phyloP scores from a whole-genome alignment of 2,329 filamentous ascomycete genomes.

The Verticillium longisporum region DNA sequence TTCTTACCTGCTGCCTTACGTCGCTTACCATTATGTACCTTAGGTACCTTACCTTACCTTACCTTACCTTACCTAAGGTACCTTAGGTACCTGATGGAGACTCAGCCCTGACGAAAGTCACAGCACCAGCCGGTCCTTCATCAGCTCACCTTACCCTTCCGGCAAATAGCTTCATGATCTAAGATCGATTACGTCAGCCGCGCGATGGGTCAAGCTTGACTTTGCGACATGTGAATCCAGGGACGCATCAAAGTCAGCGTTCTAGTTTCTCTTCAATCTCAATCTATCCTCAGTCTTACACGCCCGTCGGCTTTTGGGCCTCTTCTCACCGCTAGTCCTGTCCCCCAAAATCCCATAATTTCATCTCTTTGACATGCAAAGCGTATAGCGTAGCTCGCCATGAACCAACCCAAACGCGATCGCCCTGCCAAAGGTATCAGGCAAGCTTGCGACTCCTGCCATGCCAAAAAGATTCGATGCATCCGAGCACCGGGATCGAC shows the following conservation, averaged over 20 bases:
- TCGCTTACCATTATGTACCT: too few species aligned
- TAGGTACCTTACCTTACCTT: too few species aligned
- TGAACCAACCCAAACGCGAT: neutral
- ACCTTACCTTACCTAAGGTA: too few species aligned
- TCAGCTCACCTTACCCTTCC: neutral
- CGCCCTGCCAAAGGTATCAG: conserved; percentile 1
- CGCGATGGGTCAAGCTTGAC: neutral
- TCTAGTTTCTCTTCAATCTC: neutral
- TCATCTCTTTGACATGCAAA: too few species aligned
- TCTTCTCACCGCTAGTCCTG: too few species aligned
- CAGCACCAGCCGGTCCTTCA: neutral
- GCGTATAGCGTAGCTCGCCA: neutral
- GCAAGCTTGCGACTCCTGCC: conserved; percentile 7
- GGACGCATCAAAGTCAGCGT: neutral
- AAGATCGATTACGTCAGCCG: neutral
- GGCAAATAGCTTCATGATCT: neutral
- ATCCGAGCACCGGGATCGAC: neutral
- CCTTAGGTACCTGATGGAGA: too few species aligned
- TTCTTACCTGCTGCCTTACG: too few species aligned
- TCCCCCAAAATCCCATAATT: too few species aligned
- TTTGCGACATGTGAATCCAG: neutral
- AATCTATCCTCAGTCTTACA: neutral
- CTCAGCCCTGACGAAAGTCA: too few species aligned
- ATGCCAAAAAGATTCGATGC: conserved; percentile 5
- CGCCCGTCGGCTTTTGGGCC: neutral